A percentile compares a stretch with the other conserved stretches of the same genome.
Evolutionary conservation across 108 stramenopile species (phyloP).

Genomic region (Pseudonitzschia multistriata): DNA sequence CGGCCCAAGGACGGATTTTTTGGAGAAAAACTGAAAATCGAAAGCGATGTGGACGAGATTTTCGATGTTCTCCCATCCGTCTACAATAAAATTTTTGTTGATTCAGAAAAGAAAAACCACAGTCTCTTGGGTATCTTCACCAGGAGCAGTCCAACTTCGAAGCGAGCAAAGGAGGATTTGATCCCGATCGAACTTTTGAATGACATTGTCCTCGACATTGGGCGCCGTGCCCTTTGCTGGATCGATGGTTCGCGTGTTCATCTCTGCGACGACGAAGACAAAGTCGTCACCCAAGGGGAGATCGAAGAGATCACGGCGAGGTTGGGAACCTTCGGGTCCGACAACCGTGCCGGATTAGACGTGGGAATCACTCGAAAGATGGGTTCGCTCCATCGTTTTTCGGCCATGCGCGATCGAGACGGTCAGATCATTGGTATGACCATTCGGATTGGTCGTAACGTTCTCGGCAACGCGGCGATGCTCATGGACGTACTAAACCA

Average conservation of each 20-base stretch:
- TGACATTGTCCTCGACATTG: slow-evolving; percentile 35
- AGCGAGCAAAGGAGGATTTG: neutral
- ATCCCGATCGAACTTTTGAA: neutral
- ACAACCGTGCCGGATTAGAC: slow-evolving; percentile 41
- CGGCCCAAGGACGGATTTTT: neutral
- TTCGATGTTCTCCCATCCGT: slow-evolving; percentile 11
- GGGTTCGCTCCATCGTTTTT: slow-evolving; percentile 38
- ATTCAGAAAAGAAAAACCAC: neutral
- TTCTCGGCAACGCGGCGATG: slow-evolving; percentile 46
- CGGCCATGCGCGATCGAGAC: slow-evolving; percentile 26
- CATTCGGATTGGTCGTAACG: slow-evolving; percentile 45
- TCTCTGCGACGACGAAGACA: slow-evolving; percentile 14
- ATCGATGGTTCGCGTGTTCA: slow-evolving; percentile 13
- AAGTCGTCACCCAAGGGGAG: slow-evolving; percentile 7
- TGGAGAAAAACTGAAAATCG: neutral
- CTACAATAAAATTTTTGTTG: neutral
- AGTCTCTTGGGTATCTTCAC: neutral
- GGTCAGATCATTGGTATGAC: slow-evolving; percentile 45
- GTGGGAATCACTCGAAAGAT: no score
- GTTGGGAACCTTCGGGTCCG: slow-evolving; percentile 26
- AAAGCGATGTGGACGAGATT: neutral
- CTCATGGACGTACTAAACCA: slow-evolving; percentile 40
- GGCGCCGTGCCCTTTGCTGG: slow-evolving; percentile 31
- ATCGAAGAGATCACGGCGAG: slow-evolving; percentile 18
- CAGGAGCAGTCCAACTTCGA: neutral